Base-by-base conservation (phyloP, 2,329 filamentous ascomycete genomes). In the Aspergillus fischeri region DNA sequence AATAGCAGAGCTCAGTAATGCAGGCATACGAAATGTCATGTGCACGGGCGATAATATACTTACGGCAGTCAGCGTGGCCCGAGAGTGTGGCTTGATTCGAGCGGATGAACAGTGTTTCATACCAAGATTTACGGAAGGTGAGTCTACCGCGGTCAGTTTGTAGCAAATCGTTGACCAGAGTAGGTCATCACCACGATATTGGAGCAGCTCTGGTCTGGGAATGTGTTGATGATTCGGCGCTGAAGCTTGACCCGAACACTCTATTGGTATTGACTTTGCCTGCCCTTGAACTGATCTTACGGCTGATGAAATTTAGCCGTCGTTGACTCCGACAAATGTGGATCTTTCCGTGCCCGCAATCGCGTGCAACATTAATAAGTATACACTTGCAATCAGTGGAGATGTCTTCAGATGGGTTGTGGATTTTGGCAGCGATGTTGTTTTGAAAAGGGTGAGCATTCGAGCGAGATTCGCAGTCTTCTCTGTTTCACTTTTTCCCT, bases 11-110 rank as follows among this genome's bases (percentile, higher is more conserved):
- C 82, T 99, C 3, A 82, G 85, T 32, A 81, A 88, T 53, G 93
- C 95, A 7, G 89, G 89, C 55, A 96, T 99, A 63, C 86, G 91
- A 38, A 88, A 89, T 28, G 86, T 96, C 52, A 99, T 99, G 94
- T 95, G 95, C 61, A 99, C 94, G 0, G 94, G 94, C 29, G 94
- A 99, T 78, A 99, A 99, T 65, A 97, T 97, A 61, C 78, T 97
- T 54, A 99, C 94, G 9, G 94, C 94, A 24, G 92, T 99, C 69
- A 97, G 92, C 67, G 94, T 99, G 54, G 93, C 92, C 3, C 84
- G 92, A 66, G 92, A 97, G 69, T 97, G 92, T 72, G 84, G 87
- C 45, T 79, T 99, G 55, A 87, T 97, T 63, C 86, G 92, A 67
- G 85, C 83, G 60, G 86, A 85, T 28, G 88, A 91, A 0, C 91